Evolutionary conservation across 1,139 yeast species (phyloP).

Genomic region (Meyerozyma elateridarum): DNA sequence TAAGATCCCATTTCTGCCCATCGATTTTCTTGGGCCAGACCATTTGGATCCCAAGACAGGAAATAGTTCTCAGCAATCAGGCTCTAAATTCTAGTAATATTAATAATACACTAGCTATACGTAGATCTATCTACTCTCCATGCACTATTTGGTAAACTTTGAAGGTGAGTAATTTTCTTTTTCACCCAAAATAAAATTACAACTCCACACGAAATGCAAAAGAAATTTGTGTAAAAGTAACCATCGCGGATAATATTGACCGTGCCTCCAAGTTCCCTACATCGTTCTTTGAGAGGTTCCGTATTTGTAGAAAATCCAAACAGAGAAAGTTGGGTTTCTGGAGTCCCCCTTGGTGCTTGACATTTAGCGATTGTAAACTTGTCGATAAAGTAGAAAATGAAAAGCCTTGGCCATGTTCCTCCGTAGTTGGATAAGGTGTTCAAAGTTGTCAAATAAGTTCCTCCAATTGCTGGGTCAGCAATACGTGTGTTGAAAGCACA

Average conservation of each 20-base stretch:
- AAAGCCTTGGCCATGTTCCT: conserved; percentile 93
- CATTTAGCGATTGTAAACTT: conserved; percentile 66
- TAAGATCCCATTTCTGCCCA: conserved; percentile 41
- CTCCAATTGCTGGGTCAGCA: conserved; percentile 94
- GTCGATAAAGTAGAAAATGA: conserved; percentile 77
- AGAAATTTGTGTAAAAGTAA: conserved; percentile 67
- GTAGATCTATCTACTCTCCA: conserved; percentile 67
- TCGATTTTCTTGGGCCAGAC: conserved; percentile 31
- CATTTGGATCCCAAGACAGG: too few relatives aligned
- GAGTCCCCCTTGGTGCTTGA: conserved; percentile 13
- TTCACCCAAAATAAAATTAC: conserved; percentile 68
- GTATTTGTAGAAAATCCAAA: conserved; percentile 9
- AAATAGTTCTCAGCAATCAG: too few relatives aligned
- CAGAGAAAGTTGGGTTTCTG: conserved; percentile 4
- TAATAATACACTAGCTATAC: too few relatives aligned
- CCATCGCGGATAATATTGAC: conserved; percentile 67
- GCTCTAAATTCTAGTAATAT: too few relatives aligned
- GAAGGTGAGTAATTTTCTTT: conserved; percentile 52
- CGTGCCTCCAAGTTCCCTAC: conserved; percentile 51
- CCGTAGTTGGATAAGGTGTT: conserved; percentile 92
- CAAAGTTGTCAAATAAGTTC: conserved; percentile 94
- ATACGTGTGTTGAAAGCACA: conserved; percentile 93
- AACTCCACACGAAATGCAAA: conserved; percentile 69
- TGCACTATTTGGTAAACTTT: conserved; percentile 57
- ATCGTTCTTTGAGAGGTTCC: conserved; percentile 36